Evolutionary conservation across 345 rosid species (phyloP).

Genomic region (Zanthoxylum bungeanum): DNA sequence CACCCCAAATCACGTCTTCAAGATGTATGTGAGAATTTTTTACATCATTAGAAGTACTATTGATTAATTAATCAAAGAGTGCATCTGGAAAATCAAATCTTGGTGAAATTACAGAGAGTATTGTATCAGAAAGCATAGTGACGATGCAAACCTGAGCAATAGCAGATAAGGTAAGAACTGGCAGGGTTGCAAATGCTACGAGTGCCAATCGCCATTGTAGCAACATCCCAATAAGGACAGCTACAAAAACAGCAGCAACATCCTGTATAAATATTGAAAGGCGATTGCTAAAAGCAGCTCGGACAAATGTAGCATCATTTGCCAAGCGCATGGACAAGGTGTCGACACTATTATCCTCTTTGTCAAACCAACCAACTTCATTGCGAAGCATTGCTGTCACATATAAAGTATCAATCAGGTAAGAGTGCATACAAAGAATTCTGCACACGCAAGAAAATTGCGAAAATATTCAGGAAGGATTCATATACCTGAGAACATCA

Average conservation of each 20-base stretch:
- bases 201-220: conserved; percentile 96
- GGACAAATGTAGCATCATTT: conserved; percentile 98
- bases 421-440: conserved; percentile 17
- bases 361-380: conserved; percentile 99
- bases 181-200: conserved; percentile 91
- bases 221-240: conserved; percentile 80
- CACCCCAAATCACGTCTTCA: not conserved
- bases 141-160: conserved; percentile 81
- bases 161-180: conserved; percentile 84
- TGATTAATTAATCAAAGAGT: not conserved
- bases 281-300: conserved; percentile 98
- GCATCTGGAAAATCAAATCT: not conserved
- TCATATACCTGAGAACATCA: conserved; percentile 96
- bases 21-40: not conserved
- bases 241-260: conserved; percentile 85
- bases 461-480: conserved; percentile 5
- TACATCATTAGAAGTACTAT: not conserved
- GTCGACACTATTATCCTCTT: conserved; percentile 95
- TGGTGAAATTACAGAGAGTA: not conserved
- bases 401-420: conserved; percentile 20
- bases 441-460: conserved; percentile 3
- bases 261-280: conserved; percentile 99
- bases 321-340: conserved; percentile 98
- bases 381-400: conserved; percentile 94
- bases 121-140: conserved; percentile 15